These are phyloP conservation scores for Saturnispora galanensis DNA, from an alignment of 805 yeast species.

Conservation along the genomic window DNA sequence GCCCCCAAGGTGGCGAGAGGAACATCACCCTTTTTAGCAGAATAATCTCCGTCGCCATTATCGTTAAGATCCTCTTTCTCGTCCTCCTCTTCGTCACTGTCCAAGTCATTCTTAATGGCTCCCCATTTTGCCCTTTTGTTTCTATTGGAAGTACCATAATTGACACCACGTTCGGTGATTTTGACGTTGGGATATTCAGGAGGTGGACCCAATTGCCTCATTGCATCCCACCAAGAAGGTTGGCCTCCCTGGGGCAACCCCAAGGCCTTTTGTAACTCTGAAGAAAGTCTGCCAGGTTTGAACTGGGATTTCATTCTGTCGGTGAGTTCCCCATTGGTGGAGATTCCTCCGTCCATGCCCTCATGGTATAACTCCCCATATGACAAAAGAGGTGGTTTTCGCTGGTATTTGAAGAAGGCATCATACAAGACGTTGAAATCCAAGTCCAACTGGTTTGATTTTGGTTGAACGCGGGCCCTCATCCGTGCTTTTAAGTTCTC, in stretches of 20 bases:
- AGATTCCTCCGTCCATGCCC: conserved; percentile 33
- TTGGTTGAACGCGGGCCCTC: conserved; percentile 82
- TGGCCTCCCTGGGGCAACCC: conserved; percentile 45
- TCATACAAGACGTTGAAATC: conserved; percentile 75
- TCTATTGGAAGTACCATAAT: conserved; percentile 19
- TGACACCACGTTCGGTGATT: conserved; percentile 33
- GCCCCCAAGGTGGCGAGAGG: conserved; percentile 22
- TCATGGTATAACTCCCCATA: conserved; percentile 79
- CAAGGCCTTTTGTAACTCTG: conserved; percentile 54
- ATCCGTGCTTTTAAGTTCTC: conserved; percentile 57
- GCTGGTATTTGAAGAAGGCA: conserved; percentile 78
- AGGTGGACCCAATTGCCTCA: conserved; percentile 70
- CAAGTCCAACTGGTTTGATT: conserved; percentile 74
- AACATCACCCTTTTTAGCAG: conserved; percentile 24
- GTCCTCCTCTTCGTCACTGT: conserved; percentile 24
- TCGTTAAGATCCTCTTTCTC: conserved; percentile 27
- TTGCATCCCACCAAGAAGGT: conserved; percentile 73
- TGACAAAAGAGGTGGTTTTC: conserved; percentile 55
- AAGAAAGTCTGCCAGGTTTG: conserved; percentile 61
- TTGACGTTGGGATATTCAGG: conserved; percentile 65
- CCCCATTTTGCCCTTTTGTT: conserved; percentile 15
- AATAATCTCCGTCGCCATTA: conserved; percentile 22
- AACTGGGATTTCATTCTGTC: conserved; percentile 26
- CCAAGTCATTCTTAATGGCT: conserved; percentile 27
- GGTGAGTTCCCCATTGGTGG: conserved; percentile 24